Base-by-base conservation (phyloP, 116 monocot species). In the Zostera marina region DNA sequence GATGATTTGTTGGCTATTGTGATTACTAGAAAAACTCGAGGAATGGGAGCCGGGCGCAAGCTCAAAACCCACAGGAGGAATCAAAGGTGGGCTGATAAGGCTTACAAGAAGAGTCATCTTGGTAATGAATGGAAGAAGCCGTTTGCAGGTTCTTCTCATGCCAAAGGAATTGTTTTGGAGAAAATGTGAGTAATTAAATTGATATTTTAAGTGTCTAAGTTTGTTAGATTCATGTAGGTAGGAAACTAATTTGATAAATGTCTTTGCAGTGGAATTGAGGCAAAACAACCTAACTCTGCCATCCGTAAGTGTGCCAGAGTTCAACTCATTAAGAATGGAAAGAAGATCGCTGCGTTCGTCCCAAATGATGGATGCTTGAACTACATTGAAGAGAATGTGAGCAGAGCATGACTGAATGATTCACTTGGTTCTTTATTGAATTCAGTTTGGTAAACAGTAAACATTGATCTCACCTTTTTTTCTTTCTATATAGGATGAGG, bases 61-160 rank as follows among this genome's bases (percentile, higher is more conserved):
- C 85, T 91, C 45, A 85, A 77, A 60, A 79, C 69, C 8, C 91
- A 81, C 70, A 73, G 84, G 44, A 90, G 84, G 44, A 76, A 58
- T 16, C 84, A 90, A 47, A 76, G 76, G 24, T 90, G 89, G 89
- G 89, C 89, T 1, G 88, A 88, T 56, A 88, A 88, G 47, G 41
- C 83, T 4, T 83, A 83, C 68, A 88, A 88, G 77, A 88, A 88
- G 53, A 77, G 77, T 53, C 83, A 88, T 68, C 75, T 88, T 20
- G 88, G 83, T 4, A 88, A 88, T 19, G 88, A 88, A 56, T 88
- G 88, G 88, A 88, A 88, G 75, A 88, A 83, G 41, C 84, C 84
- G 1, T 83, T 88, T 59, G 80, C 80, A 7, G 88, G 88, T 41
- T 88, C 84, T 11, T 88, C 88, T 23, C 88, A 88, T 61, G 88